phyloP scores from a whole-genome alignment of 129 eudicot species.

The Ambrosia trifida region DNA sequence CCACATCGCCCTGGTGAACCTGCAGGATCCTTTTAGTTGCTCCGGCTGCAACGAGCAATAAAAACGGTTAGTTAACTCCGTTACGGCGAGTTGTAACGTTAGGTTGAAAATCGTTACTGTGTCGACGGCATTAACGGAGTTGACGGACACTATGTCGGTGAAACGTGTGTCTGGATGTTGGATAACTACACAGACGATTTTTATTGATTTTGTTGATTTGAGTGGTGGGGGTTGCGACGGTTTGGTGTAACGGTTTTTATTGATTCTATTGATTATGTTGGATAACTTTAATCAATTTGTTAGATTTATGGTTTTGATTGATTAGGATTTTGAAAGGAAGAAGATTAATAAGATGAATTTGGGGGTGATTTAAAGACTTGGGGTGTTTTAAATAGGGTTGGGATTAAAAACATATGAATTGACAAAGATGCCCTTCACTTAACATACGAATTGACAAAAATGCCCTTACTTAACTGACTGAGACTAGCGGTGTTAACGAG shows the following conservation, averaged over 20 bases:
- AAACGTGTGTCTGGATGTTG: slow-evolving; percentile 62
- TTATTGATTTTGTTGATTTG: slow-evolving; percentile 11
- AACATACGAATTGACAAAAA: no score
- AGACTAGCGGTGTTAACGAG: no score
- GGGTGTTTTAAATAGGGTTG: no score
- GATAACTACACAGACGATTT: slow-evolving; percentile 66
- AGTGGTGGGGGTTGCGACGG: slow-evolving; percentile 13
- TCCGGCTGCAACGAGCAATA: slow-evolving; percentile 89
- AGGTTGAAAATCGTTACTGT: slow-evolving; percentile 56
- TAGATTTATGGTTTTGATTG: no score
- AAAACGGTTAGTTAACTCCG: slow-evolving; percentile 37
- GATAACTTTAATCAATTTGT: no score
- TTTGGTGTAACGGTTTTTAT: slow-evolving; percentile 28
- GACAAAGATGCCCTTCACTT: no score
- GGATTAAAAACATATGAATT: no score
- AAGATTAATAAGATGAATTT: no score
- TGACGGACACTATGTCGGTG: slow-evolving; percentile 44
- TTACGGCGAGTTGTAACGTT: slow-evolving; percentile 45
- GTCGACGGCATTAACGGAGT: slow-evolving; percentile 23
- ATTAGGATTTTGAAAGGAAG: no score
- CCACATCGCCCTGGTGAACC: slow-evolving; percentile 45
- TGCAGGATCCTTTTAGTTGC: slow-evolving; percentile 51
- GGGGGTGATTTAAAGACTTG: no score
- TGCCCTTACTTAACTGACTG: no score
- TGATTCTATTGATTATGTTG: no score